Evolutionary conservation across 768 basidiomycete species (phyloP).

Genomic region (Leccinum subtestaceum): DNA sequence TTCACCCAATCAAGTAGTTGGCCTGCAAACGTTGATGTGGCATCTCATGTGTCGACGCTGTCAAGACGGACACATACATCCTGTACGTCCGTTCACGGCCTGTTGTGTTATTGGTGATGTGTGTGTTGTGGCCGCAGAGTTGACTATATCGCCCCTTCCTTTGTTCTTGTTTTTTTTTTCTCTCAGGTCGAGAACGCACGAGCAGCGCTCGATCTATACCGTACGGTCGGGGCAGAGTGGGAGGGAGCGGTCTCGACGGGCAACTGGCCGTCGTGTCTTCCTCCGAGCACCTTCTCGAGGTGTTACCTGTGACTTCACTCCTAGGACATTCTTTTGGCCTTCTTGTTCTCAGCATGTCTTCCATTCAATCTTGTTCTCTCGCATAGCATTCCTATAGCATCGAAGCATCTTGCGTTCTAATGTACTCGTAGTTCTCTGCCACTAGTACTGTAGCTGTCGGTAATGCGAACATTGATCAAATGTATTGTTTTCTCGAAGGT

Average conservation of each 20-base stretch:
- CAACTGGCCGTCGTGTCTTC: conserved; percentile 74
- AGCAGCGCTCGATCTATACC: conserved; percentile 49
- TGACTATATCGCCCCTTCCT: conserved; percentile 1
- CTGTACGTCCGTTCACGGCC: conserved; percentile 46
- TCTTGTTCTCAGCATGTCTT: conserved; percentile 12
- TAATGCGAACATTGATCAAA: conserved; percentile 19
- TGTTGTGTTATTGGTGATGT: neutral
- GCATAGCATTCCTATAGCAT: conserved; percentile 8
- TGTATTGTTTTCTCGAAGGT: neutral
- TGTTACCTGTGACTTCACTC: conserved; percentile 55
- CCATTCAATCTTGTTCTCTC: conserved; percentile 2
- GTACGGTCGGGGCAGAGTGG: conserved; percentile 63
- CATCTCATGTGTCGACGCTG: conserved; percentile 77
- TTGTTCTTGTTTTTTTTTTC: neutral
- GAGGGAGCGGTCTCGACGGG: conserved; percentile 55
- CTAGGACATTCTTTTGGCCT: conserved; percentile 6
- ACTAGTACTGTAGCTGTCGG: conserved; percentile 8
- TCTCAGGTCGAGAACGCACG: conserved; percentile 75
- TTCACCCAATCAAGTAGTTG: conserved; percentile 62
- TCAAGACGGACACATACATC: conserved; percentile 68
- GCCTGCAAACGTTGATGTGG: conserved; percentile 79
- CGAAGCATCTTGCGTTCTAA: conserved; percentile 21
- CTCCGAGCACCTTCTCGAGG: conserved; percentile 76
- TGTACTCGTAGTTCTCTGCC: conserved; percentile 18
- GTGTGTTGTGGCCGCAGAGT: neutral